Base-by-base conservation (phyloP, 179 eudicot genomes). In the Amaranthus tricolor region DNA sequence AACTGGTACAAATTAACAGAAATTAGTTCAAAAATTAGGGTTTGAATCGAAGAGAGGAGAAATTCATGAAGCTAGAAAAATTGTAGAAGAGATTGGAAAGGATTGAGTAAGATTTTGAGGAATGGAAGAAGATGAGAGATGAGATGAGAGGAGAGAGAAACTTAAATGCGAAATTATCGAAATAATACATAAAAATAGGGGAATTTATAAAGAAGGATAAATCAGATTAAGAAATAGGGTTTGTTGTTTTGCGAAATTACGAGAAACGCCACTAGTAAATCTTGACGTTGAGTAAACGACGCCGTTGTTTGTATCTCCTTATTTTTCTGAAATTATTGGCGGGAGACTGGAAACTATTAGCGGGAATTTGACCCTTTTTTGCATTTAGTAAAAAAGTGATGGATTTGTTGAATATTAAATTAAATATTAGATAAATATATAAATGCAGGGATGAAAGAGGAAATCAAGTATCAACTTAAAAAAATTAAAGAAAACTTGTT, bases 311-410 rank as follows among this genome's bases (percentile, higher is more conserved):
- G 40, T 20, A 9, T 3, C 3, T 6, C 5, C 5, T 2, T 40
- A 1, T 40, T n/a, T n/a, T n/a, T 62, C 43, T 19, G 44, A 21
- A 60, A 21, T 67, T 12, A 43, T 7, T 6, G 59, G 80, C 80
- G 80, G 80, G 80, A 77, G 57, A 19, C 10, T 45, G 53, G 51
- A 49, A 63, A 13, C 6, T 45, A 77, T 77, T 71, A 71, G 80
- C 80, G 80, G 80, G 80, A 63, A 52, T 64, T 17, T 31, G 40
- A 31, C 40, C 3, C 3, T 31, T 24, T 31, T 31, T 31, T 31
- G 40, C 3, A 31, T 31, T 31, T 31, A 31, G 1, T 31, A 31
- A 31, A 31, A 31, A 31, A 31, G n/a, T n/a, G n/a, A n/a, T n/a
- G n/a, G n/a, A 31, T 2, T 2, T 31, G 40, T 31, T 31, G 40